Conservation (phyloP, 768 basidiomycete species). For the Lactarius trivialis region DNA sequence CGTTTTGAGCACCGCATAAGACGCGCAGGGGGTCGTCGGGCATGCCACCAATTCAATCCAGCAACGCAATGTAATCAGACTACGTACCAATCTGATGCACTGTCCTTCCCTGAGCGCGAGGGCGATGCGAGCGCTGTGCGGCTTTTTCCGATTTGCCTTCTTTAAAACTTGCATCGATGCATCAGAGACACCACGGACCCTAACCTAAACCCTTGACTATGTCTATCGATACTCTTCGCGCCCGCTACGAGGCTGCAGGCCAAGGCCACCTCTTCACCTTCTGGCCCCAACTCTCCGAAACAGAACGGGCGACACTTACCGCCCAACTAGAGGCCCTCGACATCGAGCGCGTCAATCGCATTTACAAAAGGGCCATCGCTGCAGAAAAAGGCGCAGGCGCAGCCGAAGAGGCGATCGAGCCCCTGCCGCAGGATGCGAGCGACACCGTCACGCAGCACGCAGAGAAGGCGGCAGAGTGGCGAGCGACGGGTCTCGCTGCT, state of each 20-base stretch:
- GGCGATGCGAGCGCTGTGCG: not conserved
- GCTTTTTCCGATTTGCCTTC: not conserved
- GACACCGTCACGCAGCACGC: constrained; percentile 52
- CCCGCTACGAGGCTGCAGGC: constrained; percentile 68
- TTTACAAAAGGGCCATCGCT: constrained; percentile 70
- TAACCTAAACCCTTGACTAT: constrained; percentile 29
- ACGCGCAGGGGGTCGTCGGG: too few relatives aligned
- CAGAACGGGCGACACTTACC: constrained; percentile 57
- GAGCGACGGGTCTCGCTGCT: constrained; percentile 69
- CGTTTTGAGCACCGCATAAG: too few relatives aligned
- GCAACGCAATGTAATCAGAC: too few relatives aligned
- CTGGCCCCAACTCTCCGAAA: constrained; percentile 62
- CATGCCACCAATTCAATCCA: not conserved
- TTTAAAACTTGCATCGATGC: not conserved
- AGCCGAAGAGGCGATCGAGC: constrained; percentile 50
- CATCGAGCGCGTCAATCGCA: constrained; percentile 84
- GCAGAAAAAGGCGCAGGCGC: constrained; percentile 49
- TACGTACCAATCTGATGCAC: not conserved
- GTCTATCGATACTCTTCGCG: constrained; percentile 50
- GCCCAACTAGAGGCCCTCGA: constrained; percentile 75
- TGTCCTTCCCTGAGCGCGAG: not conserved
- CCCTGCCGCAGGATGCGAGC: constrained; percentile 71
- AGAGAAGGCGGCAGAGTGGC: constrained; percentile 65
- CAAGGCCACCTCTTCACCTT: constrained; percentile 90
- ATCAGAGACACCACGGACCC: not conserved